Evolutionary conservation across 140 eudicot genomes (phyloP), one percentile per base, ranked within the genome.

Genomic region (Flaveria floridana): DNA sequence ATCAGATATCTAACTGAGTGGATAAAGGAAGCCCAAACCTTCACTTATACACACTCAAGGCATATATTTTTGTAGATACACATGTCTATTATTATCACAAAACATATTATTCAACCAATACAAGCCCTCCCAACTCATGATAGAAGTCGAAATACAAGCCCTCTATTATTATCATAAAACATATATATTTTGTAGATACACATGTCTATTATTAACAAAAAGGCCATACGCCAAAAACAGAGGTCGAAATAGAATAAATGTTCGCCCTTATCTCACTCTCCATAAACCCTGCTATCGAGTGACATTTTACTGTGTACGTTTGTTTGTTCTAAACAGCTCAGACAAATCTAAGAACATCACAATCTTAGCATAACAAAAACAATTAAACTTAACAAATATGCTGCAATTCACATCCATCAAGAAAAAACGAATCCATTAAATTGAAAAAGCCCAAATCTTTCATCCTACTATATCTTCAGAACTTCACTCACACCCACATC

Each of bases 361-460:
- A 66, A 39, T 23, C 39, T 16, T 2, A 19, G 34, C 1, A 57
- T 20, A 7, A 57, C 0, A 57, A 57, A 57, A 55, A 48, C 55
- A 48, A 14, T 11, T 2, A 12, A 48, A 14, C 3, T 48, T 48
- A 48, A 48, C 16, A 52, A 52, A 52, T 52, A n/a, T 55, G 26
- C 62, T 55, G 26, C 19, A 58, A 26, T 4, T 26, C 12, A 14
- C 66, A 9, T 25, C 41, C 66, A 10, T 59, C 26, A 23, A 59
- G 16, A 23, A 19, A 3, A 59, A 23, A 16, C 39, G 25, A 59
- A 59, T 8, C 30, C 53, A 41, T 39, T 3, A 66, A 34, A 14
- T 15, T n/a, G 9, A n/a, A 65, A 65, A 65, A 65, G 70, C 2
- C 14, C 52, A 65, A n/a, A 65, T 65, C 70, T 65, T 65, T 39